Base-by-base conservation (phyloP, 768 basidiomycete species). In the Porphyrellus cyaneotinctus region DNA sequence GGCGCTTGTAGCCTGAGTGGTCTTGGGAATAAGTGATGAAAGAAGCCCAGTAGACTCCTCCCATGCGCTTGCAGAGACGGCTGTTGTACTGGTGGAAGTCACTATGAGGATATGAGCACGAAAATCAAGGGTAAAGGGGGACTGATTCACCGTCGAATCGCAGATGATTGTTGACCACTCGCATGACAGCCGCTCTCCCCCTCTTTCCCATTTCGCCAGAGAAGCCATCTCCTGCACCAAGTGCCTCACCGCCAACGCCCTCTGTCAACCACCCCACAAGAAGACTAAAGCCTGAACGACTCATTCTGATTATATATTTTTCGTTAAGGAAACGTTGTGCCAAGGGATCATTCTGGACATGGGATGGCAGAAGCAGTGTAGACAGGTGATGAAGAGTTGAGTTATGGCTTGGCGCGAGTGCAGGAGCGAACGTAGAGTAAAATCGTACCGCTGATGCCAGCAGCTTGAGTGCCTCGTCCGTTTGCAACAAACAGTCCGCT, bases 261-360 rank as follows among this genome's bases (percentile, higher is more conserved):
- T 97, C 95, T 22, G 92, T 97, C 51, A 98, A 73, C 97, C 97
- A 99, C 28, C 95, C 95, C 3, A 98, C 79, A 9, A 99, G 76
- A 26, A 99, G 81, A 39, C 88, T 82, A 65, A 97, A 95, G 8
- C 94, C 91, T 33, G 94, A 94, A 24, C 91, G 82, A 49, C 89
- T 91, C 83, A 98, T 90, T 37, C 83, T 81, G 47, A 98, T 78
- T 31, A 83, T 81, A 70, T 97, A 99, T 69, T 94, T 93, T 69
- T 97, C 92, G 44, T 84, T 84, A 51, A 91, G 78, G 63, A 95
- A 94, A 10, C 90, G 81, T 65, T 89, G 87, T 0, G 91, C 93
- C 10, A 85, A 66, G 46, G 91, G 83, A 61, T 92, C 91, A 49
- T 83, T 85, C 54, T 87, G 83, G 30, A 95, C 85, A 68, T 98